Percentiles rank a stretch among this genome's conserved stretches.
Conservation (phyloP, 2,329 filamentous ascomycete species). For the Neopestalotiopsis rosae region DNA sequence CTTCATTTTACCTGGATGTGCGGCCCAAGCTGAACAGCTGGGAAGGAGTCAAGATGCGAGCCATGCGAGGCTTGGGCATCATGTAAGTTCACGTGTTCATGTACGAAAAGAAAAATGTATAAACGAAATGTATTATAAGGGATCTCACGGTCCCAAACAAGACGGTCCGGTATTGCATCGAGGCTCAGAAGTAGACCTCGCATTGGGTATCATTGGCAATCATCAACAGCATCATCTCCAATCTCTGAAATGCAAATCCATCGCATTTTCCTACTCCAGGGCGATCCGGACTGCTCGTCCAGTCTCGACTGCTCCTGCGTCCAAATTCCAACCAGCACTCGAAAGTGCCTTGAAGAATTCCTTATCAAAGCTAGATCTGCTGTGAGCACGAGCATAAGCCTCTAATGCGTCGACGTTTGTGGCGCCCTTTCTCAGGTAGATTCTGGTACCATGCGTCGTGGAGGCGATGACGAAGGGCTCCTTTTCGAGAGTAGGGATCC, state of each 20-base stretch:
- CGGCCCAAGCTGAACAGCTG: conserved; percentile 71
- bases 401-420: conserved; percentile 45
- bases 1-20: conserved; percentile 72
- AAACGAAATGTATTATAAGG: conserved; percentile 11
- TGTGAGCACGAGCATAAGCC: conserved; percentile 34
- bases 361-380: conserved; percentile 26
- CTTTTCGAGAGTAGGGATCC: conserved; percentile 20
- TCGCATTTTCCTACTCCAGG: conserved; percentile 35
- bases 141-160: neutral
- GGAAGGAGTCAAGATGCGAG: conserved; percentile 73
- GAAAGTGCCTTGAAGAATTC: conserved; percentile 52
- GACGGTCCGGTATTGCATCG: neutral
- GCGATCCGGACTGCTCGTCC: conserved; percentile 52
- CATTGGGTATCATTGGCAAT: neutral
- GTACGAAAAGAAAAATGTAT: conserved; percentile 5
- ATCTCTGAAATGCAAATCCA: neutral
- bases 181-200: neutral
- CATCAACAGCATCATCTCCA: neutral
- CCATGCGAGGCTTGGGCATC: conserved; percentile 55
- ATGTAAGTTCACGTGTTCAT: conserved; percentile 37
- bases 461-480: conserved; percentile 68
- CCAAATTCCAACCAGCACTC: conserved; percentile 69
- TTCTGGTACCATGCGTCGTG: conserved; percentile 47
- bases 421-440: conserved; percentile 68
- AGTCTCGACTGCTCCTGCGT: conserved; percentile 70